These are phyloP conservation scores for Marasmius tenuissimus DNA, from an alignment of 1,284 basidiomycete genomes.

Conservation along the genomic window DNA sequence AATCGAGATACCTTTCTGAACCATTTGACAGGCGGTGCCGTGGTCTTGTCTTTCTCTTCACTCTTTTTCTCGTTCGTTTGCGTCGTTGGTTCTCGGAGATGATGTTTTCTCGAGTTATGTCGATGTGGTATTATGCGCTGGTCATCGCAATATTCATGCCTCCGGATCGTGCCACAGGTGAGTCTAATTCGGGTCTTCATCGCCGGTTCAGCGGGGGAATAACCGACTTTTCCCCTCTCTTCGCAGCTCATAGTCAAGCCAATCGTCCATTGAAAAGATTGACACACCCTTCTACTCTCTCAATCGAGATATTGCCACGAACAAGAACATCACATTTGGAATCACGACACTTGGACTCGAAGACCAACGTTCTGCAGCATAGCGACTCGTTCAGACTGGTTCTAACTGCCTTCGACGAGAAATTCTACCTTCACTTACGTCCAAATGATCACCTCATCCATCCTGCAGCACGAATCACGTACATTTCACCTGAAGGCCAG, in stretches of 20 bases:
- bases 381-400: conserved; percentile 67
- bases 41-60: neutral
- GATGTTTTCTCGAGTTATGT: neutral
- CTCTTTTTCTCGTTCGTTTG: neutral
- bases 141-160: neutral
- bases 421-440: conserved; percentile 65
- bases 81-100: neutral
- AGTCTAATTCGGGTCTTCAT: neutral
- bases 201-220: too few relatives aligned
- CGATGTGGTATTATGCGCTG: neutral
- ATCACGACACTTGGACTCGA: conserved; percentile 1
- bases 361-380: conserved; percentile 41
- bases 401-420: conserved; percentile 62
- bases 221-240: neutral
- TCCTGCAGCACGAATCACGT: conserved; percentile 69
- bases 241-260: conserved; percentile 51
- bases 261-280: conserved; percentile 58
- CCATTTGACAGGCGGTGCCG: neutral
- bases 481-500: conserved; percentile 43
- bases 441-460: conserved; percentile 80
- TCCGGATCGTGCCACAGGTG: neutral
- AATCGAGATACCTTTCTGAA: too few relatives aligned
- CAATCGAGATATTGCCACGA: conserved; percentile 69
- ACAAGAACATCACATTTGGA: conserved; percentile 17
- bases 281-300: conserved; percentile 57